Conservation (phyloP, 352 stramenopile genomes). For the Phytopythium kandeliae region DNA sequence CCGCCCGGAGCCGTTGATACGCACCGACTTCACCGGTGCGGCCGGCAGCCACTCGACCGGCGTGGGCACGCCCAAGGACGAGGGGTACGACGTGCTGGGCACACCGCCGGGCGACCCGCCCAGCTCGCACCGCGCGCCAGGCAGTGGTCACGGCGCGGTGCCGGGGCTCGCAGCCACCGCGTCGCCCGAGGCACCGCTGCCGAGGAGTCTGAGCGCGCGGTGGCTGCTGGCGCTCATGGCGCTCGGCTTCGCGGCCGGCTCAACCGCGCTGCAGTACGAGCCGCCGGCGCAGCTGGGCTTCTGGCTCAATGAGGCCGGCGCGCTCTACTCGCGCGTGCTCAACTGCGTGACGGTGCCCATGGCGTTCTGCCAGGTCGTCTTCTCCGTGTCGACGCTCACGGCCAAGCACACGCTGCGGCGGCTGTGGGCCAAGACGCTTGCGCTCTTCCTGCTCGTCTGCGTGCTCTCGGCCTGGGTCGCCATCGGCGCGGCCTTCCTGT, state of each 20-base stretch:
- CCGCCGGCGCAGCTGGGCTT: constrained; percentile 26
- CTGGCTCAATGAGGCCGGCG: constrained; percentile 50
- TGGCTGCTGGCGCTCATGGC: constrained; percentile 34
- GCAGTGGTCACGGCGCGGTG: constrained; percentile 10
- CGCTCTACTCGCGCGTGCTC: constrained; percentile 51
- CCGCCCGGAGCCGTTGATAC: constrained; percentile 23
- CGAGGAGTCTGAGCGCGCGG: constrained; percentile 33
- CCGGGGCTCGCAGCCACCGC: constrained; percentile 9
- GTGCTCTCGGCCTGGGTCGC: constrained; percentile 21
- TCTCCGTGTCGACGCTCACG: constrained; percentile 39
- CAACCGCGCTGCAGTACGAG: constrained; percentile 22
- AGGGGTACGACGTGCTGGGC: constrained; percentile 34
- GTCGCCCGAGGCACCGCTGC: constrained; percentile 11
- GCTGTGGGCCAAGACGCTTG: constrained; percentile 34
- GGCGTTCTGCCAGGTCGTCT: constrained; percentile 59
- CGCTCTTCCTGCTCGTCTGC: constrained; percentile 27
- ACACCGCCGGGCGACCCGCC: constrained; percentile 52
- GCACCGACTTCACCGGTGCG: constrained; percentile 39
- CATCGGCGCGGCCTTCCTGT: constrained; percentile 19
- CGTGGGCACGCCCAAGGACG: constrained; percentile 28
- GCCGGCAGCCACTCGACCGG: constrained; percentile 2
- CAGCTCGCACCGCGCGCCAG: constrained; percentile 12
- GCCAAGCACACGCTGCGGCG: constrained; percentile 29
- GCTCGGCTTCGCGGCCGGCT: constrained; percentile 31
- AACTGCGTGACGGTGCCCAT: constrained; percentile 54